Evolutionary conservation across 73 alveolate species (phyloP).

Genomic region (Paramecium sexaurelia): DNA sequence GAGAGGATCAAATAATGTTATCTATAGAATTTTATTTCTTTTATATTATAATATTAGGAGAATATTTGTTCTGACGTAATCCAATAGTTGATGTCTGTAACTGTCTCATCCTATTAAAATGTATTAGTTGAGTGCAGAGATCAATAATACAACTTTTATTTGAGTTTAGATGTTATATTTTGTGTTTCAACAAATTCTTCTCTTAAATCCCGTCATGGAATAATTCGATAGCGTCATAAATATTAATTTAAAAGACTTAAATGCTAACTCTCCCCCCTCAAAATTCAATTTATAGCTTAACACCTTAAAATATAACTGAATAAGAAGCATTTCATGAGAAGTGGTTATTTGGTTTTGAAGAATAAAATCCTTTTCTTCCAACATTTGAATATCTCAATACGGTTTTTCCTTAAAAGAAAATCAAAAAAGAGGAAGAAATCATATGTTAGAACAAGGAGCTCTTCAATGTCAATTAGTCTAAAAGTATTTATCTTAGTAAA

Average conservation of each 20-base stretch:
- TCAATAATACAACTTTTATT: not conserved
- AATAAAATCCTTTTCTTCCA: slow-evolving; percentile 30
- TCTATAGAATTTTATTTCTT: not conserved
- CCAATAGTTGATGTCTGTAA: not conserved
- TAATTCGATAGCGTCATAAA: slow-evolving; percentile 51
- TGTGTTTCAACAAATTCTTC: not conserved
- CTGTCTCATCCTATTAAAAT: not conserved
- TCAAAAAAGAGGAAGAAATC: slow-evolving; percentile 44
- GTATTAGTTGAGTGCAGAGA: not conserved
- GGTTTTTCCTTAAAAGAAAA: slow-evolving; percentile 35
- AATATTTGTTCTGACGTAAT: not conserved
- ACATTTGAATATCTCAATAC: slow-evolving; percentile 27
- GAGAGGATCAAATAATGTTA: not conserved
- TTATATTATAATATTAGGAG: not conserved
- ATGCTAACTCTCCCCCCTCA: slow-evolving; percentile 19
- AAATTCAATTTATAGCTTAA: not conserved
- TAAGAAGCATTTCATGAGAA: slow-evolving; percentile 5
- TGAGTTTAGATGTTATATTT: not conserved
- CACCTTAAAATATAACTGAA: not conserved
- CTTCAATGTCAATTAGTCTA: slow-evolving; percentile 49
- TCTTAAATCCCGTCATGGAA: slow-evolving; percentile 20
- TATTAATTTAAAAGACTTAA: not conserved
- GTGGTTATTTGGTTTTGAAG: slow-evolving; percentile 47
- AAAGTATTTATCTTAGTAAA: slow-evolving; percentile 47
- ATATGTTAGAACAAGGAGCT: slow-evolving; percentile 50